A percentile compares a stretch with the other conserved stretches of the same genome.
Evolutionary conservation across 169 alveolate species (phyloP).

Genomic region (Plasmodium chabaudi): DNA sequence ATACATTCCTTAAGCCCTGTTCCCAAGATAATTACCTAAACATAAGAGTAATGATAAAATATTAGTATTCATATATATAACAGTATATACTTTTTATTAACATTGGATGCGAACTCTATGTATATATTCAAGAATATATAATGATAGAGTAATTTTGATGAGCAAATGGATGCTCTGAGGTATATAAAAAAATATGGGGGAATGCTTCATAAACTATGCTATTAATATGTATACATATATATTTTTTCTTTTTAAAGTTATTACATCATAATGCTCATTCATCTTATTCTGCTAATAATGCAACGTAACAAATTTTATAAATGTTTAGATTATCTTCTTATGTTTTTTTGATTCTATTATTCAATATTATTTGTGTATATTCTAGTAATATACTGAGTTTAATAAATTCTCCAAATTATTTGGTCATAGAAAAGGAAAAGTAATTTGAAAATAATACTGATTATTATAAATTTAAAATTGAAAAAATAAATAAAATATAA

Average conservation of each 20-base stretch:
- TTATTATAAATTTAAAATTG: too few relatives aligned
- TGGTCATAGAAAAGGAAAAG: too few relatives aligned
- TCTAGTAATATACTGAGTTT: too few relatives aligned
- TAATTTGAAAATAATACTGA: too few relatives aligned
- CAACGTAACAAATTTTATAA: neutral
- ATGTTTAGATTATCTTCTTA: neutral
- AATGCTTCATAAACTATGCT: neutral
- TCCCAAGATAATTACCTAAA: slow-evolving; percentile 95
- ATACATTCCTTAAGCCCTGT: slow-evolving; percentile 99
- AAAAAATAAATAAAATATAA: too few relatives aligned
- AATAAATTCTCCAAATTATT: too few relatives aligned
- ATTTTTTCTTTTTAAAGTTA: slow-evolving; percentile 3
- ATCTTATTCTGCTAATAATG: slow-evolving; percentile 26
- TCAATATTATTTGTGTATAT: neutral
- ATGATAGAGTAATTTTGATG: neutral
- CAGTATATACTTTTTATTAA: neutral
- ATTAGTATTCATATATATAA: neutral
- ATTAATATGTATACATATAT: slow-evolving; percentile 8
- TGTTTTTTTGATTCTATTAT: neutral
- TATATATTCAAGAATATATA: too few relatives aligned
- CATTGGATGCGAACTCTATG: too few relatives aligned
- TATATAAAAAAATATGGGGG: neutral
- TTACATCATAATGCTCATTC: slow-evolving; percentile 77
- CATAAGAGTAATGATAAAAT: neutral
- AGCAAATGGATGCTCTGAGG: neutral